Conservation (phyloP, 1,139 yeast genomes). For the Debaryomyces nepalensis region DNA sequence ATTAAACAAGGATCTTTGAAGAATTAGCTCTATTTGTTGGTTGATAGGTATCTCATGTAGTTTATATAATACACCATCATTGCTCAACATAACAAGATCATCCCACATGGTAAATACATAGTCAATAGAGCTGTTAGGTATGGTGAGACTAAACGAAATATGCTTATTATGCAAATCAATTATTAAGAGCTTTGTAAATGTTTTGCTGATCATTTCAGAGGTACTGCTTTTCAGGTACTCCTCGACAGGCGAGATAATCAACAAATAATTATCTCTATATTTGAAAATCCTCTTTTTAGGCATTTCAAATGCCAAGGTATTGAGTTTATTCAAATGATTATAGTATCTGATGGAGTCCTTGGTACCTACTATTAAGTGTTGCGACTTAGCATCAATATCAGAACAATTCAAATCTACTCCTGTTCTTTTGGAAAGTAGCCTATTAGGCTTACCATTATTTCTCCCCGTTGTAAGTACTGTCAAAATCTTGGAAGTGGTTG, state of each 20-base stretch:
- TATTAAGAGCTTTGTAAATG: constrained; percentile 57
- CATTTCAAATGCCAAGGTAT: constrained; percentile 60
- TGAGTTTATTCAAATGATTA: constrained; percentile 57
- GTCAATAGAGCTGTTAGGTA: constrained; percentile 64
- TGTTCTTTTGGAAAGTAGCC: constrained; percentile 58
- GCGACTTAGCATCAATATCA: constrained; percentile 41
- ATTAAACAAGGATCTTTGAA: constrained; percentile 71
- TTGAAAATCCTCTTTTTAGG: constrained; percentile 59
- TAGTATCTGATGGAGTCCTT: constrained; percentile 58
- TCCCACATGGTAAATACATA: constrained; percentile 58
- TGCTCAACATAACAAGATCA: constrained; percentile 62
- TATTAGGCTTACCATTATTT: constrained; percentile 69
- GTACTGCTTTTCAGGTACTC: constrained; percentile 22
- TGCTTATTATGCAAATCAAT: constrained; percentile 73
- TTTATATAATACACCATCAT: constrained; percentile 76
- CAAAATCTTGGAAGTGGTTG: constrained; percentile 71
- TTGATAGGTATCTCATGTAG: constrained; percentile 68
- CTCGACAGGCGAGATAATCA: constrained; percentile 56
- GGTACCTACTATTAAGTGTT: constrained; percentile 57
- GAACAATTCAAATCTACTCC: constrained; percentile 81
- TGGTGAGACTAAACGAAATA: constrained; percentile 69
- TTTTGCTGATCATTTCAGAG: constrained; percentile 13
- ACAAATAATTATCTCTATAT: constrained; percentile 51
- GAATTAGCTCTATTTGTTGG: constrained; percentile 70
- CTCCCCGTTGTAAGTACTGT: constrained; percentile 81